A percentile compares a stretch with the other conserved stretches of the same genome.
Evolutionary conservation across 2,329 filamentous ascomycete species (phyloP).

Genomic region (Aureobasidium sp.): DNA sequence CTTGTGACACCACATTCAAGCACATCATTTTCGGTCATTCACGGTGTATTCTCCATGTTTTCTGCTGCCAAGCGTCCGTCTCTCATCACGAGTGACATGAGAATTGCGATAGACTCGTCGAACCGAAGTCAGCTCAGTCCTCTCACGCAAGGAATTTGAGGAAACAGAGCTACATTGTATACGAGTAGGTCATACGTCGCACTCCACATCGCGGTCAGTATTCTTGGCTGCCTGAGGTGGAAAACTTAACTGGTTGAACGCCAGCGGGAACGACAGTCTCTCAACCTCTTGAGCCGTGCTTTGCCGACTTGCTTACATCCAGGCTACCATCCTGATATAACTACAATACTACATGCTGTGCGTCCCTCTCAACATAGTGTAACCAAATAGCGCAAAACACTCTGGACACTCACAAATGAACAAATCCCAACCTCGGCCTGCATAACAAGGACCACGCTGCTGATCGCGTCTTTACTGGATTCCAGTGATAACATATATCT

Average conservation of each 20-base stretch:
- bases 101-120: not conserved
- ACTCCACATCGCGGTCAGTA: not conserved
- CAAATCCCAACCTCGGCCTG: not conserved
- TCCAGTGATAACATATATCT: not conserved
- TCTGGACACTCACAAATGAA: not conserved
- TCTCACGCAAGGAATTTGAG: not conserved
- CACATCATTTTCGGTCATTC: not conserved
- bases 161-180: not conserved
- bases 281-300: slow-evolving; percentile 3
- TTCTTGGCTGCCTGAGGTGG: not conserved
- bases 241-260: not conserved
- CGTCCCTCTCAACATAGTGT: not conserved
- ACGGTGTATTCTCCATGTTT: not conserved
- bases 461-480: not conserved
- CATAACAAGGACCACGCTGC: not conserved
- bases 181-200: no score
- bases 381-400: not conserved
- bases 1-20: not conserved
- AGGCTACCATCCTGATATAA: not conserved
- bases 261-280: not conserved
- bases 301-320: not conserved
- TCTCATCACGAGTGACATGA: not conserved
- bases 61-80: not conserved
- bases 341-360: not conserved
- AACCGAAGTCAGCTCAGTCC: not conserved